A percentile compares a stretch with the other conserved stretches of the same genome.
These are phyloP conservation scores for Straminergon stramineum DNA, from an alignment of 225 moss, liverwort and hornwort species.

Conservation along the genomic window DNA sequence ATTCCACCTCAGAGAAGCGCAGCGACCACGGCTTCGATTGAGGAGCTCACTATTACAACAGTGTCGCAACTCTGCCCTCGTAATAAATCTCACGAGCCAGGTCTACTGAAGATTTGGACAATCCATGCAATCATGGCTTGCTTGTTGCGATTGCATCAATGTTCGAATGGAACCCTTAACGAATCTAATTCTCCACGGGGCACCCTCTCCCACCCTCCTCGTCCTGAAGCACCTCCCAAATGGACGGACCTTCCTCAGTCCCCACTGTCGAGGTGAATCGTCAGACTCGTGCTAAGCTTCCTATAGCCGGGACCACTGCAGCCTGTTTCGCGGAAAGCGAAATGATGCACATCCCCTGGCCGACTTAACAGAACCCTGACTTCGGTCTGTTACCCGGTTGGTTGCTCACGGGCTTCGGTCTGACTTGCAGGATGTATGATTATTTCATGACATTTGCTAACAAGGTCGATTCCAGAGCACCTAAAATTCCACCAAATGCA, in stretches of 20 bases:
- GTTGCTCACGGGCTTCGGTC: not conserved
- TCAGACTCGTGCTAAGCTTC: not conserved
- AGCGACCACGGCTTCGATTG: not conserved
- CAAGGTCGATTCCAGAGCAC: not conserved
- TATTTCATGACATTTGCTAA: not conserved
- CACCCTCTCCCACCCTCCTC: not conserved
- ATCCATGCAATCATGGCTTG: not conserved
- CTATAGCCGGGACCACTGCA: not conserved
- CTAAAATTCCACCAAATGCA: not conserved
- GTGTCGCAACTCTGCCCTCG: not conserved
- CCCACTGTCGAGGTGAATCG: not conserved
- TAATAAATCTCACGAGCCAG: not conserved
- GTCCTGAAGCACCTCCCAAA: not conserved
- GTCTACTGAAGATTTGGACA: not conserved
- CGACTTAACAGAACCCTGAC: too few species aligned
- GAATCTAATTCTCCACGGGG: not conserved
- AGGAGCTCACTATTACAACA: too few species aligned
- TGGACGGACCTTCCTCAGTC: not conserved
- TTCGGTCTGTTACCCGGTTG: not conserved
- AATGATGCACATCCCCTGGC: not conserved
- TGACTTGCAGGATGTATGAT: not conserved
- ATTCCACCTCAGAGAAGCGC: not conserved
- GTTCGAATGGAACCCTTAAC: not conserved
- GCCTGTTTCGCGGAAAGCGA: not conserved
- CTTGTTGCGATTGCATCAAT: not conserved